Percentiles rank a stretch among this genome's conserved stretches.
Evolutionary conservation across 2,329 filamentous ascomycete species (phyloP).

Genomic region (Penicillium italicum): DNA sequence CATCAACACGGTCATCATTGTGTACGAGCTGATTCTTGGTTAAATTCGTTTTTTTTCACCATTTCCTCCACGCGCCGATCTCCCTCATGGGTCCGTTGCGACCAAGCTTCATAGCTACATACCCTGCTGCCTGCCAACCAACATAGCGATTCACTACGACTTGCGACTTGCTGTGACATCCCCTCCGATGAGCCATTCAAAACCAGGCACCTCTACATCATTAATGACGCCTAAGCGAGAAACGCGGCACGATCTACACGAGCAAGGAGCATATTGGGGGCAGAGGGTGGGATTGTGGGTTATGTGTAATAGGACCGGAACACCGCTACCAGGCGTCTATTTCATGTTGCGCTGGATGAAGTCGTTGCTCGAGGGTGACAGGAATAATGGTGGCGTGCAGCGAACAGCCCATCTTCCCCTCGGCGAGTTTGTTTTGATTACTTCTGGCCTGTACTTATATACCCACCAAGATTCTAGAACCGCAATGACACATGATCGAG

Average conservation of each 20-base stretch:
- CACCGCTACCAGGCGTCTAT: not conserved
- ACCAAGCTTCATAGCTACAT: not conserved
- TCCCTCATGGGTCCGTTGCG: not conserved
- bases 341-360: not conserved
- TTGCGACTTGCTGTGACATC: not conserved
- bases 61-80: not conserved
- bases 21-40: slow-evolving; percentile 75
- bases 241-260: not conserved
- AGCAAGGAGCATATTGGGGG: not conserved
- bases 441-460: not conserved
- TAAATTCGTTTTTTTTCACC: slow-evolving; percentile 39
- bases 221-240: not conserved
- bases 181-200: not conserved
- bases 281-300: not conserved
- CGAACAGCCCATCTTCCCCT: not conserved
- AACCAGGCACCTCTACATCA: not conserved
- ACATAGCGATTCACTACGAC: not conserved
- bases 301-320: not conserved
- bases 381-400: not conserved
- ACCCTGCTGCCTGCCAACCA: not conserved
- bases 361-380: not conserved
- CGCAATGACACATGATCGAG: not conserved
- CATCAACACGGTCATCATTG: slow-evolving; percentile 76
- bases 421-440: not conserved
- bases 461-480: not conserved